Evolutionary conservation across 352 stramenopile species (phyloP), one percentile per base, ranked within the genome.

Genomic region (Globisporangium yorkense): DNA sequence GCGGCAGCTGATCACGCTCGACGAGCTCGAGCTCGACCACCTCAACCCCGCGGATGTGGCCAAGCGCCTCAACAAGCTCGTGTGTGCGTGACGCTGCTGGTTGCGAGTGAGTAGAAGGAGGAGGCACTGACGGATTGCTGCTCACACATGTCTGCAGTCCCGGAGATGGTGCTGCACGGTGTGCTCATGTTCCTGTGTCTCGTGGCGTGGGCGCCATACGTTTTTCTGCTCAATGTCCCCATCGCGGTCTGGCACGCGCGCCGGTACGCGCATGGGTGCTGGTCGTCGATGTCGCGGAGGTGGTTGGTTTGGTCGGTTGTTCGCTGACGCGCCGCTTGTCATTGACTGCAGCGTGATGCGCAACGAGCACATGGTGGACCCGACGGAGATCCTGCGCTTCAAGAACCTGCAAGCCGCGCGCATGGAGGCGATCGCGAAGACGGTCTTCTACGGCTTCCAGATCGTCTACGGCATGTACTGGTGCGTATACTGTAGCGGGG

Each of bases 391-490:
- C 64, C 59, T 94, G 54, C 84, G 84, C 47, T 94, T 88, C 68
- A 94, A 92, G 59, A 92, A 92, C 57, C 66, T 94, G 31, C 82
- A 89, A 39, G 74, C 78, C 27, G 80, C 84, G 37, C 82, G 84
- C 52, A 70, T 84, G 44, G 82, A 92, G 65, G 80, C 84, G 20
- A 94, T 94, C 61, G 73, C 73, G 33, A 92, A 87, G 66, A 94
- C 82, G 15, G 75, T 94, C 12, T 94, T 94, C 48, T 94, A 91
- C 56, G 84, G 84, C 13, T 70, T 94, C 41, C 84, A 92, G 66
- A 94, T 94, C 60, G 75, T 94, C 59, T 94, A 94, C 67, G 84
- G 79, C 77, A 94, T 94, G 84, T 94, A 88, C 65, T 94, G 84
- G 84, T 94, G 56, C 67, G 73, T 74, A 2, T 37, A 13, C 33